Conservation (phyloP, 441 rosid species). For the Populus trichocarpa region DNA sequence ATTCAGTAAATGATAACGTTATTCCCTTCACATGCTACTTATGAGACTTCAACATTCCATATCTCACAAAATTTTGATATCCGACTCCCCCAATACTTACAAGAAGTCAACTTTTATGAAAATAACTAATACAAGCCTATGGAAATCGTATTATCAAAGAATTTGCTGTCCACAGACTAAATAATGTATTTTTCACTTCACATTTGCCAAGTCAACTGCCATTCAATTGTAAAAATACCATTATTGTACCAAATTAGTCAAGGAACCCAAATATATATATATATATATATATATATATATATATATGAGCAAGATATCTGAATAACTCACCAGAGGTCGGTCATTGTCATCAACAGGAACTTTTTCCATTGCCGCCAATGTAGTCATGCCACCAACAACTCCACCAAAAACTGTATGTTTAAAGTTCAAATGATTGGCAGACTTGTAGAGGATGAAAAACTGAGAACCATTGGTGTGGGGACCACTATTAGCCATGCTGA, state of each 20-base stretch:
- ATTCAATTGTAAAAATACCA: background rate
- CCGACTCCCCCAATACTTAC: too few species aligned
- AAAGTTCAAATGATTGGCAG: conserved; percentile 86
- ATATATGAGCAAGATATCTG: conserved; percentile 27
- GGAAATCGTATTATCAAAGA: background rate
- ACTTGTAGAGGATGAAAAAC: conserved; percentile 93
- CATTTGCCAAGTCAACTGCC: background rate
- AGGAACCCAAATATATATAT: conserved; percentile 23
- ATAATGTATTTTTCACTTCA: background rate
- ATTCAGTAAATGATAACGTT: background rate
- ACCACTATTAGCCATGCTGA: conserved; percentile 98
- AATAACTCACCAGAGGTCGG: conserved; percentile 63
- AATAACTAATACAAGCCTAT: background rate
- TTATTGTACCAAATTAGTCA: background rate
- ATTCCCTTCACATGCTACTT: background rate
- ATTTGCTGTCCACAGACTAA: background rate
- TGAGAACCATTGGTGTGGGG: conserved; percentile 97
- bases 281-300: background rate
- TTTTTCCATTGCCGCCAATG: conserved; percentile 85
- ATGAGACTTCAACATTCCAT: too few species aligned
- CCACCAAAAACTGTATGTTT: conserved; percentile 93
- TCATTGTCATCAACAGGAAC: conserved; percentile 80
- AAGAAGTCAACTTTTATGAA: too few species aligned
- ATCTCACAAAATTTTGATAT: too few species aligned
- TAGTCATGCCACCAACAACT: conserved; percentile 83